Evolutionary conservation across 495 filamentous ascomycete genomes (phyloP), one percentile per base, ranked within the genome.

Genomic region (Pyronema domesticum): DNA sequence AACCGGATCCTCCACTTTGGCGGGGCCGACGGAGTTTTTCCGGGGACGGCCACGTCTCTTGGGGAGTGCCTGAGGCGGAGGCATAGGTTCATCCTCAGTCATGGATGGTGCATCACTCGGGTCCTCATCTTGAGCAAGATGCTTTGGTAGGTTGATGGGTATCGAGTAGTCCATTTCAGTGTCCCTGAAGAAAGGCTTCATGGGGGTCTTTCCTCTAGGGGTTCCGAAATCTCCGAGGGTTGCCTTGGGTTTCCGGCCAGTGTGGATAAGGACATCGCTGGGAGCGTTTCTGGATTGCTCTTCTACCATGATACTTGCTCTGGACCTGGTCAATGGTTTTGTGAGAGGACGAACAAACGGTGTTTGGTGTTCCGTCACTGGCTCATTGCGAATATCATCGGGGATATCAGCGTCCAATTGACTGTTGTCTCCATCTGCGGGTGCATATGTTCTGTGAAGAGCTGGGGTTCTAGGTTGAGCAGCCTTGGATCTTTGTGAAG

Each of bases 321-420:
- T 54, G 9, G 44, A 60, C 17, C 65, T 53, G 2, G 65, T 67
- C 19, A 60, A 40, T 6, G 61, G 55, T 45, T 59, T 67, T 7
- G 33, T 57, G 23, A 30, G 23, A 11, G 17, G 34, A 7, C 62
- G 58, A 18, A 65, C 56, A 51, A 65, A 65, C 3, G 60, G 64
- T 19, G 54, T 60, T 43, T 54, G 58, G 37, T 56, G 57, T 37
- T 46, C 46, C 40, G 65, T 53, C 10, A 49, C 53, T 6, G 54
- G 67, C 44, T 81, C 77, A 19, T 77, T 77, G 51, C 80, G 76
- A 8, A 71, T 76, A 14, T 85, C 73, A 43, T 83, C 83, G 15
- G 78, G 78, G 58, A 81, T 76, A 2, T 87, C 70, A 34, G 75
- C 78, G 19, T 76, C 74, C n/a, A 87, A 79, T 30, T 30, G 23